Percentiles rank a stretch among this genome's conserved stretches.
Conservation (phyloP, 2,329 filamentous ascomycete genomes). For the Phaeosphaeria sp. region DNA sequence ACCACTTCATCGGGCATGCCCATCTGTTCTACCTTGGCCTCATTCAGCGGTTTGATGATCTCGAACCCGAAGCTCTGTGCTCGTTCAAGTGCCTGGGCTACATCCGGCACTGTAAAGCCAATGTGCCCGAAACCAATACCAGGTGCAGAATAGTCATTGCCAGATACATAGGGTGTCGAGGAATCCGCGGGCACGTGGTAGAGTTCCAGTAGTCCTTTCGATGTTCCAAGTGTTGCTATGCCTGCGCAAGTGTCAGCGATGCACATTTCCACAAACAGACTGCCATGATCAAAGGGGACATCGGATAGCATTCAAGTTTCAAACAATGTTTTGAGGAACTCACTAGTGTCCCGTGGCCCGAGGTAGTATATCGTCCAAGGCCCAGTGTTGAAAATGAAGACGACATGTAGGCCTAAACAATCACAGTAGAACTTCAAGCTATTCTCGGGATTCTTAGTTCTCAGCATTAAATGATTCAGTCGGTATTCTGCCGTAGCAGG, state of each 20-base stretch:
- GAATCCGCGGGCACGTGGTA: slow-evolving; percentile 40
- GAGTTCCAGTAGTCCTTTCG: slow-evolving; percentile 39
- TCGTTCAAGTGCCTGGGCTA: slow-evolving; percentile 27
- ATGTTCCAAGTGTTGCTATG: slow-evolving; percentile 25
- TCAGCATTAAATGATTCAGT: slow-evolving; percentile 44
- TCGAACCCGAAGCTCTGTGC: slow-evolving; percentile 31
- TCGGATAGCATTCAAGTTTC: not conserved
- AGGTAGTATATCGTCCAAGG: slow-evolving; percentile 46
- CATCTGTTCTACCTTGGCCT: slow-evolving; percentile 32
- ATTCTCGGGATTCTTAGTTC: slow-evolving; percentile 36
- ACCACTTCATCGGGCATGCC: slow-evolving; percentile 27
- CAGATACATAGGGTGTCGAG: slow-evolving; percentile 26
- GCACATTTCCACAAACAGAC: not conserved
- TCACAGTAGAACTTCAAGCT: slow-evolving; percentile 43
- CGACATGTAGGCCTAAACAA: slow-evolving; percentile 40
- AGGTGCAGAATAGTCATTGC: slow-evolving; percentile 30
- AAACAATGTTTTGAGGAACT: not conserved
- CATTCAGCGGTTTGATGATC: slow-evolving; percentile 35
- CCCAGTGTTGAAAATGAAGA: slow-evolving; percentile 45
- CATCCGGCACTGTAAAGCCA: slow-evolving; percentile 45
- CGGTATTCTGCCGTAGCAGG: slow-evolving; percentile 34
- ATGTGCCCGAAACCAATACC: slow-evolving; percentile 43
- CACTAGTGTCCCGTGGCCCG: slow-evolving; percentile 34
- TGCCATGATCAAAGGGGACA: not conserved
- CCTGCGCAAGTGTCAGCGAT: slow-evolving; percentile 6